These are phyloP conservation scores for Salix suchowensis DNA, from an alignment of 345 rosid species.

Conservation along the genomic window DNA sequence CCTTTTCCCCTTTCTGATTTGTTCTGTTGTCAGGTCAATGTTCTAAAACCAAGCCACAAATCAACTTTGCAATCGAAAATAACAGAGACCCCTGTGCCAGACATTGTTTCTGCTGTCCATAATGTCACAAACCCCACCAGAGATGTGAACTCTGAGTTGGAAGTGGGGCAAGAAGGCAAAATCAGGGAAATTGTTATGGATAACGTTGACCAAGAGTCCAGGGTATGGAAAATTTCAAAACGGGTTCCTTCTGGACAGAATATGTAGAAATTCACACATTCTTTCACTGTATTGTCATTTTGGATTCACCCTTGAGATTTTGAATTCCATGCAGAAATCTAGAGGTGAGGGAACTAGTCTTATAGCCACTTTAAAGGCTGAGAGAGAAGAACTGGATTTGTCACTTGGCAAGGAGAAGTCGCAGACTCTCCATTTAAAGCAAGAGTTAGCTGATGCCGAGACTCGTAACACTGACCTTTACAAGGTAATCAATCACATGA, in stretches of 20 bases:
- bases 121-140: constrained; percentile 62
- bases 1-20: constrained; percentile 16
- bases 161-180: constrained; percentile 73
- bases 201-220: constrained; percentile 48
- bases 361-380: constrained; percentile 56
- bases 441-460: constrained; percentile 74
- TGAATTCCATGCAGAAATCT: constrained; percentile 42
- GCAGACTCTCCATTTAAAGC: constrained; percentile 63
- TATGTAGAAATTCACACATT: neutral
- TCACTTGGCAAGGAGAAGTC: constrained; percentile 67
- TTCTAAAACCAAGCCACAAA: constrained; percentile 94
- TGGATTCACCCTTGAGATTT: neutral
- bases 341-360: constrained; percentile 42
- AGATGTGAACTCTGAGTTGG: constrained; percentile 78
- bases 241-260: neutral
- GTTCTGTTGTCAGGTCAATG: constrained; percentile 51
- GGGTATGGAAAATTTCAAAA: constrained; percentile 34
- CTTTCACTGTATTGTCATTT: neutral
- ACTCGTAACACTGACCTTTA: constrained; percentile 61
- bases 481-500: constrained; percentile 48
- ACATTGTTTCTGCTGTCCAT: constrained; percentile 70
- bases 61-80: constrained; percentile 72
- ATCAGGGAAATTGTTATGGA: constrained; percentile 85
- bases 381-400: constrained; percentile 77
- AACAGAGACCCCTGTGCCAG: constrained; percentile 53